Base-by-base conservation (phyloP, 2,329 filamentous ascomycete species). In the Hypoxylon sp. region DNA sequence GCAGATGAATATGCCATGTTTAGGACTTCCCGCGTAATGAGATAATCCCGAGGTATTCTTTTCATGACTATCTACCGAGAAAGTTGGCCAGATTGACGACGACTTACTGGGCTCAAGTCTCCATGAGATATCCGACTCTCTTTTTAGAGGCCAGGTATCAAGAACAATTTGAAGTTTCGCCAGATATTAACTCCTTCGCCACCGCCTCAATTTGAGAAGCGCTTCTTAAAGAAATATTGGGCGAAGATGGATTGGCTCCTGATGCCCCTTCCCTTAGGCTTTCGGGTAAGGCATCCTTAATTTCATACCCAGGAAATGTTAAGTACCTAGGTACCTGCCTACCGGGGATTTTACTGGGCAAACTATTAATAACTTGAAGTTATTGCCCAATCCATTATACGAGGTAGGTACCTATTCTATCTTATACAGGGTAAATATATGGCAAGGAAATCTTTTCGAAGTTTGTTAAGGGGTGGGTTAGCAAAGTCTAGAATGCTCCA, bases 401-500 rank as follows among this genome's bases (percentile, higher is more conserved):
- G 5, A n/a, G n/a, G n/a, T n/a, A n/a, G n/a, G n/a, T n/a, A n/a
- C n/a, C n/a, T 31, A 3, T n/a, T n/a, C 22, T 14, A 26, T 24
- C 1, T 50, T 24, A 31, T 24, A 50, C 5, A n/a, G 11, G 13
- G 24, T 8, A 11, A 24, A 10, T 8, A 42, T 42, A 10, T 24
- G 14, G 47, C 24, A 44, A 44, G 35, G n/a, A 6, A 31, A 9
- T 2, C 11, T 17, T 44, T 22, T 44, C 11, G 19, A 22, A 44
- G 11, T 5, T 44, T 22, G 13, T 3, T 44, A 22, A 11, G 8
- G 17, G 19, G 42, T 2, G 13, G 22, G 10, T 17, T 9, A 17
- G 6, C 17, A 13, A 13, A 24, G 56, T n/a, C 35, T 44, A 59
- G 47, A 59, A 31, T 35, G 14, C 24, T 44, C 46, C 35, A n/a